Evolutionary conservation across 179 eudicot genomes (phyloP), one percentile per base, ranked within the genome.

Genomic region (Spergularia azorica): DNA sequence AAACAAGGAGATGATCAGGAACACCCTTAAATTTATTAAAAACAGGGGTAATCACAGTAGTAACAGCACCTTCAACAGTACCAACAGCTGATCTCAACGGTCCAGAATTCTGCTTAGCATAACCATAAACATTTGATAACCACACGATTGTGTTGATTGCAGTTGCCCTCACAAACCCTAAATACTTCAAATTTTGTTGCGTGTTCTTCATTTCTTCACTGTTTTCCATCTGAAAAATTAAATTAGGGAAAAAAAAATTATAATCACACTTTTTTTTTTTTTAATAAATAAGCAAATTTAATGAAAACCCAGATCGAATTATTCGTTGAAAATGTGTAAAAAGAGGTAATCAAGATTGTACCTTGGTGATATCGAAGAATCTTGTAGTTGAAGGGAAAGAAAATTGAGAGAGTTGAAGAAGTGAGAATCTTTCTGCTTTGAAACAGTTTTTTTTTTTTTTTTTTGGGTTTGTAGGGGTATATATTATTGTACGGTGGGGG

Each of bases 51-150:
- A 88, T 84, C 38, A 80, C 87, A 36, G 84, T 74, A 7, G 84
- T 76, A 13, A 90, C 91, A 18, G 87, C 86, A 76, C 75, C 79
- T 70, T 90, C 90, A 41, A 85, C 88, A 51, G 74, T 61, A 9
- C 11, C 81, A 54, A 83, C 81, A 4, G 88, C 79, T 13, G 90
- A 73, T 80, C 84, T 88, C 73, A 86, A 71, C 0, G 89, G 76
- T 38, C 89, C 87, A 3, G 88, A 87, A 70, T 84, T 88, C 50
- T 70, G 66, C 88, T 90, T 90, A 17, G 88, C 91, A 82, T 79
- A 82, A 8, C 81, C 86, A 79, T 88, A 88, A 52, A 88, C 71
- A 72, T 63, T 77, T 67, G 84, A 68, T 13, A 87, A 63, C 38
- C 81, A 81, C 58, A 88, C 75, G 64, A 83, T 57, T 56, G 86